Percentiles rank a stretch among this genome's conserved stretches.
phyloP scores from a whole-genome alignment of 495 filamentous ascomycete genomes.

The Hyaloscypha finlandica region DNA sequence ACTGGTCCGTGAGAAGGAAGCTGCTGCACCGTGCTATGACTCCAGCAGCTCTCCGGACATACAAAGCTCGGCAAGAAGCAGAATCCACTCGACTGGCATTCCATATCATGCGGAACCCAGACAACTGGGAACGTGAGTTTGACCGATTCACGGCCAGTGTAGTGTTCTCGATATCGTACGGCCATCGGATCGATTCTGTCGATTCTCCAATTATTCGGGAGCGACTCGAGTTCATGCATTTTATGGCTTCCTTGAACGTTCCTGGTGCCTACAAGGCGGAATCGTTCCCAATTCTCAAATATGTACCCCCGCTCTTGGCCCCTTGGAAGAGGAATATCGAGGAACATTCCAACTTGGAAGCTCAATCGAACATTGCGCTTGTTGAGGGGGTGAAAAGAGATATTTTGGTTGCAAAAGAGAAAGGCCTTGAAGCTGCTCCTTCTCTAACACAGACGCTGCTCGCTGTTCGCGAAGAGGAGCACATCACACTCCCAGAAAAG shows the following conservation, averaged over 20 bases:
- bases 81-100: slow-evolving; percentile 43
- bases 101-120: slow-evolving; percentile 37
- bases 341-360: slow-evolving; percentile 50
- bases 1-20: slow-evolving; percentile 45
- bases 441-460: slow-evolving; percentile 54
- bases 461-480: slow-evolving; percentile 45
- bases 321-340: slow-evolving; percentile 59
- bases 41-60: slow-evolving; percentile 47
- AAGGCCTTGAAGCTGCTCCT: slow-evolving; percentile 41
- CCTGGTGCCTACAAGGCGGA: slow-evolving; percentile 61
- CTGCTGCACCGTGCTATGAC: slow-evolving; percentile 45
- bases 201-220: slow-evolving; percentile 52
- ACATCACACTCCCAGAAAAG: slow-evolving; percentile 51
- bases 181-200: slow-evolving; percentile 54
- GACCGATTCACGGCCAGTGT: slow-evolving; percentile 52
- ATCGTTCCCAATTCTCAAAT: slow-evolving; percentile 56
- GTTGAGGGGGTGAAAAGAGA: slow-evolving; percentile 51
- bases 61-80: slow-evolving; percentile 48
- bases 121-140: slow-evolving; percentile 45
- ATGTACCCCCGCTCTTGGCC: slow-evolving; percentile 53
- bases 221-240: slow-evolving; percentile 59
- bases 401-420: slow-evolving; percentile 42
- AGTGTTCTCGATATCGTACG: slow-evolving; percentile 54
- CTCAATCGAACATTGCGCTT: slow-evolving; percentile 50
- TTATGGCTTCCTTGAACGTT: slow-evolving; percentile 59